Conservation (phyloP, 2,329 filamentous ascomycete genomes). For the Colletotrichum sp. region DNA sequence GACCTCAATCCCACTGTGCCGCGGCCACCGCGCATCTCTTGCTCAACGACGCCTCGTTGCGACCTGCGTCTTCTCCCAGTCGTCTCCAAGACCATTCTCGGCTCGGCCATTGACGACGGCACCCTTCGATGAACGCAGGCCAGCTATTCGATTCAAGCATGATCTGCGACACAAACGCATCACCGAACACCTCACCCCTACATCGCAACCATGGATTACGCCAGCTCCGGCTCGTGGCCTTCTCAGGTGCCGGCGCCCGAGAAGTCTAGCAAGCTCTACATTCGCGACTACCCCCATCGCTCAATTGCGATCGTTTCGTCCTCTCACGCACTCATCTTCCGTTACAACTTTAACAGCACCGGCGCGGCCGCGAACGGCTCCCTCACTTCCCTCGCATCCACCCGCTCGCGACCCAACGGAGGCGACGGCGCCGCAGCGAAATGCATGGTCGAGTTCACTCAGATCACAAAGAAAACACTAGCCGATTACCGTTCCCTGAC, state of each 20-base stretch:
- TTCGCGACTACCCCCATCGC: slow-evolving; percentile 86
- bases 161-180: slow-evolving; percentile 1
- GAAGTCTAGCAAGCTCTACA: slow-evolving; percentile 77
- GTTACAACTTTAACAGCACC: slow-evolving; percentile 72
- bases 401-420: slow-evolving; percentile 46
- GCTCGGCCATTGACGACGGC: not conserved
- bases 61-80: not conserved
- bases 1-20: not conserved
- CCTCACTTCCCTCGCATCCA: slow-evolving; percentile 56
- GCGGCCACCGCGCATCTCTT: not conserved
- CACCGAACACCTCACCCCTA: not conserved
- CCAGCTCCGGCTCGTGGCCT: slow-evolving; percentile 45
- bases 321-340: slow-evolving; percentile 83
- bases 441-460: slow-evolving; percentile 89
- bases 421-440: slow-evolving; percentile 55
- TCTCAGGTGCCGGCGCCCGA: slow-evolving; percentile 55
- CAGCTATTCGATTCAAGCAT: slow-evolving; percentile 5
- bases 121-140: not conserved
- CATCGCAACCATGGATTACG: slow-evolving; percentile 50
- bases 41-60: not conserved
- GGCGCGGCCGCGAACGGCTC: slow-evolving; percentile 65
- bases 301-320: slow-evolving; percentile 85
- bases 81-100: not conserved
- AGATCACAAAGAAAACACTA: slow-evolving; percentile 68
- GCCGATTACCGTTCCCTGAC: slow-evolving; percentile 79